A percentile compares a stretch with the other conserved stretches of the same genome.
phyloP scores from a whole-genome alignment of 179 eudicot species.

The Vitellaria paradoxa region DNA sequence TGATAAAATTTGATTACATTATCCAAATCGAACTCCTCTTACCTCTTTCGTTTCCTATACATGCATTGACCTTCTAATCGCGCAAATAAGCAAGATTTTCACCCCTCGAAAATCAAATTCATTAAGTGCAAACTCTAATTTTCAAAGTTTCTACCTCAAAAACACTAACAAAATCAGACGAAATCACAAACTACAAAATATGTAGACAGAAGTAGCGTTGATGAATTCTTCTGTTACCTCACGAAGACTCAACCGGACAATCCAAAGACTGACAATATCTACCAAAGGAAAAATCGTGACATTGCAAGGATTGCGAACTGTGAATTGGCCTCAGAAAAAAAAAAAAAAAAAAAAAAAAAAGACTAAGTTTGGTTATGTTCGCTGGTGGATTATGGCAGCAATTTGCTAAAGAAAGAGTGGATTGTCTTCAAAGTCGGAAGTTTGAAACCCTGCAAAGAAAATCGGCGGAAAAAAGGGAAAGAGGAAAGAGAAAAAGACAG shows the following conservation, averaged over 20 bases:
- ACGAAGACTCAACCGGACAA: not conserved
- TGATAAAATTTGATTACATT: not conserved
- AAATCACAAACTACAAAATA: not conserved
- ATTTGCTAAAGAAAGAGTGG: not conserved
- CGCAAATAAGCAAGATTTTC: not conserved
- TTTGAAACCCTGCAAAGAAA: not conserved
- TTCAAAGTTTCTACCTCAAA: not conserved
- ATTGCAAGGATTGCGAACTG: not conserved
- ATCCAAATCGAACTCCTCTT: not conserved
- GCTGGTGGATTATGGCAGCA: not conserved
- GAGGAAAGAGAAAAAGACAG: not conserved
- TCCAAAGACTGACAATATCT: not conserved
- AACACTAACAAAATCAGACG: not conserved
- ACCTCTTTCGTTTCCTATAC: not conserved
- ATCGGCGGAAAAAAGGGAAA: slow-evolving; percentile 5
- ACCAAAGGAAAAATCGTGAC: not conserved
- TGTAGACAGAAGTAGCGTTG: not conserved
- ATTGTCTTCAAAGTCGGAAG: slow-evolving; percentile 6
- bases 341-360: too few relatives aligned
- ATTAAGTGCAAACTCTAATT: not conserved
- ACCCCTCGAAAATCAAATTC: not conserved
- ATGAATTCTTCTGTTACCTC: not conserved
- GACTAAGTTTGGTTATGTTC: not conserved
- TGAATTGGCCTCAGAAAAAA: not conserved
- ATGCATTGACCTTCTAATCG: not conserved